A percentile compares a stretch with the other conserved stretches of the same genome.
Conservation (phyloP, 179 eudicot genomes). For the Patellifolia procumbens region DNA sequence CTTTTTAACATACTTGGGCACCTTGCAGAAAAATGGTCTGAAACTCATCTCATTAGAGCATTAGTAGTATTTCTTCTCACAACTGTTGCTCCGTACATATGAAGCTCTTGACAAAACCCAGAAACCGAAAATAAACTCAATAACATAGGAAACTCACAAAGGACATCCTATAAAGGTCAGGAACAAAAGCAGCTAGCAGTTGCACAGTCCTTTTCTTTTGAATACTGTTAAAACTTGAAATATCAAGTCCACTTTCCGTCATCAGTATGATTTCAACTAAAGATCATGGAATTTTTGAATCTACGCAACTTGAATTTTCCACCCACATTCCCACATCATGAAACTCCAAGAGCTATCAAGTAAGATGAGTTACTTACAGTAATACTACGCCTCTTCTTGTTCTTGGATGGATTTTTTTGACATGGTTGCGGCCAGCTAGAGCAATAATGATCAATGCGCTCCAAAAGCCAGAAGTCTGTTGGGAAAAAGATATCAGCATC, state of each 20-base stretch:
- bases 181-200: background rate
- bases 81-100: background rate
- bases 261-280: background rate
- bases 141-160: no score
- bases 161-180: background rate
- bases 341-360: slow-evolving; percentile 2
- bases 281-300: background rate
- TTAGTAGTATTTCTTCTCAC: background rate
- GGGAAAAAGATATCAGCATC: slow-evolving; percentile 98
- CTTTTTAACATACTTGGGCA: no score
- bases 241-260: background rate
- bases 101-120: background rate
- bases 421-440: slow-evolving; percentile 65
- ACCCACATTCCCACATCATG: background rate
- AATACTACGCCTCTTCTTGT: slow-evolving; percentile 75
- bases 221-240: no score
- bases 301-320: background rate
- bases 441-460: slow-evolving; percentile 81
- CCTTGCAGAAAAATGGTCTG: no score
- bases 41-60: no score
- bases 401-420: slow-evolving; percentile 52
- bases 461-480: slow-evolving; percentile 90
- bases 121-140: background rate
- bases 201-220: background rate
- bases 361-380: slow-evolving; percentile 45